These are phyloP conservation scores for Candida neerlandica DNA, from an alignment of 1,139 yeast species.

Conservation along the genomic window DNA sequence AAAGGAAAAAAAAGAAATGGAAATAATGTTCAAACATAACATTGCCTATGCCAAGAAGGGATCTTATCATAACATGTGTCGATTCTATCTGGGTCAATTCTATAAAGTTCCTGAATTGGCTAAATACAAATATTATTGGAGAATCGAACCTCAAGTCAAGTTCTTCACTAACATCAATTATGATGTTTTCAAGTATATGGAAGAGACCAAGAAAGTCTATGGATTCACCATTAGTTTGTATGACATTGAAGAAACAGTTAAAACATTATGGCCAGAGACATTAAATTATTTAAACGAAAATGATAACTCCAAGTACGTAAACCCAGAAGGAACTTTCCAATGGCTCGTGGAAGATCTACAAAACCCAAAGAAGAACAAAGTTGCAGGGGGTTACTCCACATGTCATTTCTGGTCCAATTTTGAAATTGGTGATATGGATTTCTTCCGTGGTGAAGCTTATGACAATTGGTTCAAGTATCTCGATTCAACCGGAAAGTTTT, in stretches of 20 bases:
- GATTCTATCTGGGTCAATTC: constrained; percentile 59
- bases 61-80: constrained; percentile 81
- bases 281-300: constrained; percentile 54
- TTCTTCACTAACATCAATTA: constrained; percentile 70
- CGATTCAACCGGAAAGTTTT: constrained; percentile 75
- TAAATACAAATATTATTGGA: constrained; percentile 65
- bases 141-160: constrained; percentile 75
- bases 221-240: constrained; percentile 72
- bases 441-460: constrained; percentile 69
- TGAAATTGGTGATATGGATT: constrained; percentile 81
- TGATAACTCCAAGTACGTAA: constrained; percentile 62
- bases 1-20: constrained; percentile 43
- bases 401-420: constrained; percentile 92
- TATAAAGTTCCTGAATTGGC: constrained; percentile 62
- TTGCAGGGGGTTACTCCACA: constrained; percentile 72
- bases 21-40: constrained; percentile 41
- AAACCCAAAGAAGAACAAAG: constrained; percentile 54
- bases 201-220: constrained; percentile 60
- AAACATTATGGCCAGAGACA: constrained; percentile 71
- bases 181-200: constrained; percentile 77
- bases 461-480: constrained; percentile 62
- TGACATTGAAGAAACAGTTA: constrained; percentile 66
- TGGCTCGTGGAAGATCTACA: constrained; percentile 73
- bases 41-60: constrained; percentile 63
- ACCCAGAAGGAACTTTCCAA: constrained; percentile 61